Evolutionary conservation across 2,329 filamentous ascomycete species (phyloP), one percentile per base, ranked within the genome.

Genomic region (Capronia epimyces): DNA sequence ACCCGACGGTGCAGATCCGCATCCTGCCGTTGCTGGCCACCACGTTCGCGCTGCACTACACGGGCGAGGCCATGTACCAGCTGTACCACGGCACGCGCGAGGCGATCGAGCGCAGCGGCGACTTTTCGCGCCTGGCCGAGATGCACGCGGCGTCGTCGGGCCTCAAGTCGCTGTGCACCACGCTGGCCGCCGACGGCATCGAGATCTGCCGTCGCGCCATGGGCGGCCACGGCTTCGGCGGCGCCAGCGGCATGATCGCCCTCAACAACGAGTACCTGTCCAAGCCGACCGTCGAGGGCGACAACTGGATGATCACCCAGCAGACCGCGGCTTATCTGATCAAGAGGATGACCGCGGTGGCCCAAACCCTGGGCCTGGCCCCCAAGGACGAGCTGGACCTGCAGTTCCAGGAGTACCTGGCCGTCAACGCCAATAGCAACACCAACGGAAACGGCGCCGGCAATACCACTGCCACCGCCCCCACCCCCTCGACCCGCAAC

Each of bases 301-400:
- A 78, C 59, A 79, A 79, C 49, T 78, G 75, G 74, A 78, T 78
- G 75, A 78, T 79, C 34, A 77, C 74, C 0, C 75, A 78, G 52
- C 75, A 79, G 61, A 73, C 73, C 2, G 72, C 73, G 0, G 67
- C 69, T 20, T 74, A 73, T 51, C 60, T 79, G 20, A 75, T 79
- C 62, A 78, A 79, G 60, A 74, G 75, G 37, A 77, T 77, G 71
- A 62, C 67, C 22, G 60, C 65, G 22, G 69, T 69, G 3, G 66
- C 69, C 3, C 61, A 66, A 6, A 61, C 64, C 10, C 66, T 67
- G n/a, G 62, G 60, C 22, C 25, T 53, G 12, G 48, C 64, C 10
- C 58, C 68, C 1, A 63, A 64, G 40, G 69, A 72, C 43, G 63
- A 67, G 3, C 66, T 71, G 12, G 70, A 74, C 49, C 63, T 64